Conservation (phyloP, 2,329 filamentous ascomycete species). For the Byssochlamys sp. region DNA sequence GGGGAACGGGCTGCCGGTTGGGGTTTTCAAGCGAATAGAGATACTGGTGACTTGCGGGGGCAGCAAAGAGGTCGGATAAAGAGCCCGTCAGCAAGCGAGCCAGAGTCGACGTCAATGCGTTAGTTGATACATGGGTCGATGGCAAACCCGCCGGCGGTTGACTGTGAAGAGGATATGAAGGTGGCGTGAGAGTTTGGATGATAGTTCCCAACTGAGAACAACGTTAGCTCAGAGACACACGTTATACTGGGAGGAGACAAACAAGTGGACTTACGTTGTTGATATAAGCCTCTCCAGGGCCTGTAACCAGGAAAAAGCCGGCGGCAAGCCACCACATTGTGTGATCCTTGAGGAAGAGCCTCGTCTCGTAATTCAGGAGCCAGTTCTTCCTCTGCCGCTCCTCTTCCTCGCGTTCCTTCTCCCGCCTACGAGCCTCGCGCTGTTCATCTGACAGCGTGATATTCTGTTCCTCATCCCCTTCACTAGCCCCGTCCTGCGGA, state of each 20-base stretch:
- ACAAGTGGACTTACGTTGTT: slow-evolving; percentile 56
- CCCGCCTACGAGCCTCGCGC: slow-evolving; percentile 25
- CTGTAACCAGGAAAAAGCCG: slow-evolving; percentile 86
- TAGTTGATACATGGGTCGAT: slow-evolving; percentile 78
- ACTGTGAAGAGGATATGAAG: slow-evolving; percentile 43
- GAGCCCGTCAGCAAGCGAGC: slow-evolving; percentile 82
- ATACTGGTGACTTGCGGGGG: slow-evolving; percentile 52
- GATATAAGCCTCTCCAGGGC: slow-evolving; percentile 93
- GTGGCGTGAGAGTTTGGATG: slow-evolving; percentile 69
- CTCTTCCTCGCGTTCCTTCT: slow-evolving; percentile 42
- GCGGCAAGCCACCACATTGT: slow-evolving; percentile 94
- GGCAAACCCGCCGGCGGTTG: slow-evolving; percentile 52
- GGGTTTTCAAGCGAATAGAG: slow-evolving; percentile 38
- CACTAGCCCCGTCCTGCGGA: slow-evolving; percentile 28
- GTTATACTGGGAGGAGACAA: background rate
- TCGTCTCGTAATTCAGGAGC: slow-evolving; percentile 84
- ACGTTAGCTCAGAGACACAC: slow-evolving; percentile 1
- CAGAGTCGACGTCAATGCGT: slow-evolving; percentile 82
- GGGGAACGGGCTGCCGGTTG: slow-evolving; percentile 19
- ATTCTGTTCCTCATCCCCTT: slow-evolving; percentile 26
- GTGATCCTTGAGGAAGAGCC: slow-evolving; percentile 69
- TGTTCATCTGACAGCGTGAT: slow-evolving; percentile 32
- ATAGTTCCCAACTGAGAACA: slow-evolving; percentile 62
- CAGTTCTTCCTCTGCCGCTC: slow-evolving; percentile 70
- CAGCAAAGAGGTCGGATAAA: slow-evolving; percentile 77